Evolutionary conservation across 305 asterid genomes (phyloP).

Genomic region (Solanum hybrid): DNA sequence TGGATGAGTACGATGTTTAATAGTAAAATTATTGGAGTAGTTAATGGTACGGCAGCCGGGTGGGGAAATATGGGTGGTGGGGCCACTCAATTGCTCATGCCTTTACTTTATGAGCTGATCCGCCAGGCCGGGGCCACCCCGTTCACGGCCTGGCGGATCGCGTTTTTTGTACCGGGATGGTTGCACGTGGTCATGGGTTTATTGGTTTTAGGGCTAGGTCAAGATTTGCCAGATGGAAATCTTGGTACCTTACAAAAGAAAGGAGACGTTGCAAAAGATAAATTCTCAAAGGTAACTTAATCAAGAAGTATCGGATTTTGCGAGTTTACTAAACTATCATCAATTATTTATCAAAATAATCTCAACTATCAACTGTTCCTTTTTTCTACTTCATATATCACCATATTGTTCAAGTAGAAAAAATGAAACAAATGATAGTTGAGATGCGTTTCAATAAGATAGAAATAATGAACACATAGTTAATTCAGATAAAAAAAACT

Average conservation of each 20-base stretch:
- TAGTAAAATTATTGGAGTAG: conserved; percentile 38
- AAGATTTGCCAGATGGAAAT: conserved; percentile 47
- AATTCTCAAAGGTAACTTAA: conserved; percentile 24
- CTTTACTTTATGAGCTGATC: conserved; percentile 31
- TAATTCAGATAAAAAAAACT: too few species aligned
- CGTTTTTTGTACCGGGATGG: conserved; percentile 36
- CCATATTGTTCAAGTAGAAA: too few species aligned
- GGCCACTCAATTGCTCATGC: conserved; percentile 44
- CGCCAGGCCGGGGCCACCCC: conserved; percentile 32
- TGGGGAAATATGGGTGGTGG: conserved; percentile 64
- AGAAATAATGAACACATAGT: not conserved
- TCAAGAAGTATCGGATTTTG: too few species aligned
- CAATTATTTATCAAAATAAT: too few species aligned
- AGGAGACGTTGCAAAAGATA: conserved; percentile 32
- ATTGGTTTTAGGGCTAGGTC: conserved; percentile 32
- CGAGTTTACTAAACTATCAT: too few species aligned
- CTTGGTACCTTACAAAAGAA: conserved; percentile 24
- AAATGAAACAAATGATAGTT: too few species aligned
- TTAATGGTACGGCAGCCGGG: conserved; percentile 45
- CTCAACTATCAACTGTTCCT: too few species aligned
- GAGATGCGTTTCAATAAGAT: too few species aligned
- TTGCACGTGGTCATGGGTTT: conserved; percentile 39
- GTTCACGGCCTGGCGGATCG: conserved; percentile 45
- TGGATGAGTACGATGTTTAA: conserved; percentile 52
- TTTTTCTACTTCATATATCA: too few species aligned